Evolutionary conservation across 371 early-diverging fungal genomes (phyloP).

Genomic region (Saksenaea vasiformis): DNA sequence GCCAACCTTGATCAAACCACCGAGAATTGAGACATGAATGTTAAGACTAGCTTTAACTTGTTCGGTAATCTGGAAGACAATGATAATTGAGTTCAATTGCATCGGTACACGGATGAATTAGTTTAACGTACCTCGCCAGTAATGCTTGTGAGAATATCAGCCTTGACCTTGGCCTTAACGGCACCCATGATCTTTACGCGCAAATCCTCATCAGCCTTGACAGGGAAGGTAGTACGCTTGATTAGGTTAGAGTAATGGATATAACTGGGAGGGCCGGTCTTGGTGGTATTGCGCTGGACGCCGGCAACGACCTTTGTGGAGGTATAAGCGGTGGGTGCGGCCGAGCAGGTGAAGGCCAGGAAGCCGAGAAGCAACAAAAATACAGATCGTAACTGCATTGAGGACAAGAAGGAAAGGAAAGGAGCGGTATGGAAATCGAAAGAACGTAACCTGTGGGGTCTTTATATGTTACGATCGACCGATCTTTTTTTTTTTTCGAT

Average conservation of each 20-base stretch:
- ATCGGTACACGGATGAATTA: not conserved
- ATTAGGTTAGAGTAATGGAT: not conserved
- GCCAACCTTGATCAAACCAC: slow-evolving; percentile 9
- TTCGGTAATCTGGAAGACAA: not conserved
- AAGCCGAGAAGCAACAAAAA: not conserved
- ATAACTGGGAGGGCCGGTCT: not conserved
- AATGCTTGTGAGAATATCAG: slow-evolving; percentile 6
- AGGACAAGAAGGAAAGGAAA: not conserved
- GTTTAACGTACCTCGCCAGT: slow-evolving; percentile 2
- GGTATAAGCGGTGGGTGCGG: not conserved
- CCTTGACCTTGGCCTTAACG: slow-evolving; percentile 14
- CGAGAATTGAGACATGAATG: slow-evolving; percentile 1
- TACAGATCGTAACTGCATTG: not conserved
- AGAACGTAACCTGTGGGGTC: not conserved
- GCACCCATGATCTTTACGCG: slow-evolving; percentile 6
- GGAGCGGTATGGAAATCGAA: not conserved
- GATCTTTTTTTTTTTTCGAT: no score
- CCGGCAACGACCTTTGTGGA: not conserved
- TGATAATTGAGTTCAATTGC: not conserved
- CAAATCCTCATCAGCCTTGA: slow-evolving; percentile 8
- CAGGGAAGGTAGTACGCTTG: slow-evolving; percentile 16
- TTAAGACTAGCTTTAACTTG: slow-evolving; percentile 10
- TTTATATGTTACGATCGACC: slow-evolving; percentile 1
- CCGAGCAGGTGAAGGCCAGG: slow-evolving; percentile 5
- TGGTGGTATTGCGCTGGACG: not conserved